phyloP scores from a whole-genome alignment of 2,329 filamentous ascomycete genomes.

The Aquanectria penicillioides region DNA sequence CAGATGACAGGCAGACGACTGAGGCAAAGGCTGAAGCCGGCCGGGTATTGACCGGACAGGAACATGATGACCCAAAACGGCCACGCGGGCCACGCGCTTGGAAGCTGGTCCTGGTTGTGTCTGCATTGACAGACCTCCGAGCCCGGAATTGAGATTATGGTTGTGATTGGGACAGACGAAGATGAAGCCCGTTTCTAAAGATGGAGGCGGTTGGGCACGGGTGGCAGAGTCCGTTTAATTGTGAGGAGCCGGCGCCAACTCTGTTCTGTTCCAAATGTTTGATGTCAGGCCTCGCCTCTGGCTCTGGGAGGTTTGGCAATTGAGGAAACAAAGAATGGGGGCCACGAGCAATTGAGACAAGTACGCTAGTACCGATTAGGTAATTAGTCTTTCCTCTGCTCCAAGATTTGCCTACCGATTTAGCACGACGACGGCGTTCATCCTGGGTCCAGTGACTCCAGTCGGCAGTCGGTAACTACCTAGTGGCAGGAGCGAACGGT shows the following conservation, averaged over 20 bases:
- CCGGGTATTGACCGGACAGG: slow-evolving; percentile 34
- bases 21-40: slow-evolving; percentile 6
- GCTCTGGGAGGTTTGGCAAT: neutral
- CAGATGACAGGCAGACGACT: slow-evolving; percentile 5
- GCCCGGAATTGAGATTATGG: slow-evolving; percentile 9
- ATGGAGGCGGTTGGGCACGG: slow-evolving; percentile 22
- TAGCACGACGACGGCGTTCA: slow-evolving; percentile 20
- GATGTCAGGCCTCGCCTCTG: neutral
- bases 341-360: slow-evolving; percentile 18
- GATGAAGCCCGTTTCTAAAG: slow-evolving; percentile 14
- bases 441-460: slow-evolving; percentile 13
- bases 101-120: slow-evolving; percentile 19
- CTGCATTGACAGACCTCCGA: slow-evolving; percentile 21
- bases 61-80: slow-evolving; percentile 10
- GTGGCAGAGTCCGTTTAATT: slow-evolving; percentile 26
- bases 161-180: slow-evolving; percentile 1
- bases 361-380: slow-evolving; percentile 10
- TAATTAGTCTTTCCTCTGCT: neutral
- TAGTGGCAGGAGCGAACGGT: slow-evolving; percentile 17
- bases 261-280: slow-evolving; percentile 9
- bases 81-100: slow-evolving; percentile 21
- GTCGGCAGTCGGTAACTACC: neutral
- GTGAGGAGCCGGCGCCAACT: slow-evolving; percentile 13
- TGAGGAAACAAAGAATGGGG: slow-evolving; percentile 27
- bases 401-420: slow-evolving; percentile 9